Evolutionary conservation across 2,329 filamentous ascomycete species (phyloP).

Genomic region (Mariannaea sp.): DNA sequence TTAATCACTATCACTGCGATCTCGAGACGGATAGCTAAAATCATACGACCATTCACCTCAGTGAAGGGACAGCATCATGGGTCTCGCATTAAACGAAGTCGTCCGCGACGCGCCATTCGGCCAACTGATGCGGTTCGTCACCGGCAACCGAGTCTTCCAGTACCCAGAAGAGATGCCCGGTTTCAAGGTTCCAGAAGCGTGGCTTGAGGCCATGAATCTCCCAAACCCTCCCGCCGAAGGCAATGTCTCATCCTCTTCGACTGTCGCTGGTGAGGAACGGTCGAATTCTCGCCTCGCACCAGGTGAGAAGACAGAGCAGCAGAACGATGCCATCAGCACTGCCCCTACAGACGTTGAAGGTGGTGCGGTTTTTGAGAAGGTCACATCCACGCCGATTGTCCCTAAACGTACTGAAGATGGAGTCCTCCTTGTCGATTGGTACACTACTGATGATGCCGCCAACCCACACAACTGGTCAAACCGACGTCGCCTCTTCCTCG

Average conservation of each 20-base stretch:
- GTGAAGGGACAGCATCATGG: background rate
- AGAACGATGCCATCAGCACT: background rate
- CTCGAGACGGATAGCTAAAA: background rate
- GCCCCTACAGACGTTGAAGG: slow-evolving; percentile 3
- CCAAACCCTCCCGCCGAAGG: slow-evolving; percentile 24
- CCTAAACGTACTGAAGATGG: slow-evolving; percentile 55
- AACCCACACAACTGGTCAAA: slow-evolving; percentile 6
- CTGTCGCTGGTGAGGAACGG: background rate
- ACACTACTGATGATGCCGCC: slow-evolving; percentile 57
- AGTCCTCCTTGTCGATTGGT: slow-evolving; percentile 57
- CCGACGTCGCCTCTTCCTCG: slow-evolving; percentile 4
- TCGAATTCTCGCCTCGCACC: background rate
- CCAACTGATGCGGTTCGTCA: slow-evolving; percentile 60
- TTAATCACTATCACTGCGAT: too few species aligned
- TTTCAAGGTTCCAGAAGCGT: slow-evolving; percentile 55
- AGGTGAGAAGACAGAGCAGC: background rate
- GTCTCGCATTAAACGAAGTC: slow-evolving; percentile 27
- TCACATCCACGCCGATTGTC: slow-evolving; percentile 54
- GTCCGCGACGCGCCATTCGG: slow-evolving; percentile 62
- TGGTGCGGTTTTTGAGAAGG: slow-evolving; percentile 42
- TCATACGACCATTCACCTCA: background rate
- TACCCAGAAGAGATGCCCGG: slow-evolving; percentile 65
- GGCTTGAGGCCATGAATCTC: slow-evolving; percentile 42
- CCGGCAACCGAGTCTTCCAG: slow-evolving; percentile 55
- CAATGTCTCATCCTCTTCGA: too few species aligned